Evolutionary conservation across 164 flowering plant genomes (phyloP), one percentile per base, ranked within the genome.

Genomic region (Cinnamomum micranthum): DNA sequence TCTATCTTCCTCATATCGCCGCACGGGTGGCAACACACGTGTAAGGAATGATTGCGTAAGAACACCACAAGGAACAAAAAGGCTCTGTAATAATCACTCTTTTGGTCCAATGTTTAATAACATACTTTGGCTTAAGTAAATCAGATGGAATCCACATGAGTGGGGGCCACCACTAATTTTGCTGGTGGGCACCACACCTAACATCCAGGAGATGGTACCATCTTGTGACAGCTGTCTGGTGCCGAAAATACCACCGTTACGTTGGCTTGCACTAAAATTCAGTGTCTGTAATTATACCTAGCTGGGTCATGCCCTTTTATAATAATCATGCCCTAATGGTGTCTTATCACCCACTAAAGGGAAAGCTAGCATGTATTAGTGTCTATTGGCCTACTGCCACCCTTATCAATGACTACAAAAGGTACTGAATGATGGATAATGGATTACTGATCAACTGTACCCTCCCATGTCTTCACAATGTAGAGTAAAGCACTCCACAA

Each of bases 71-170:
- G 47, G 11, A 41, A 41, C 35, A 41, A 41, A 41, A 9, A 41
- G 10, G 47, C 47, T 7, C 1, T 41, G 47, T 41, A 7, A 41
- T 41, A 41, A 41, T 41, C 47, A 41, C 47, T 41, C 47, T 41
- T 7, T 9, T 7, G 47, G 47, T 41, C 47, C 1, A 41, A 41
- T 41, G 47, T 9, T 41, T 41, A 7, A 41, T 41, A 41, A 7
- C 47, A 41, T 41, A 9, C 47, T 41, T 7, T 41, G 11, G 47
- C 47, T 41, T 41, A 41, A 41, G 25, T 65, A 41, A 7, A 25
- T 65, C 68, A 65, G 68, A 65, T 65, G 68, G 68, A n/a, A 23
- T 25, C 68, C 68, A 65, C 68, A 41, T 41, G 10, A 41, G 68
- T 23, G 68, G 27, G 28, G 68, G 17, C 68, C 24, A 11, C 68